A percentile compares a stretch with the other conserved stretches of the same genome.
Conservation (phyloP, 2,329 filamentous ascomycete genomes). For the Fonsecaea pedrosoi region DNA sequence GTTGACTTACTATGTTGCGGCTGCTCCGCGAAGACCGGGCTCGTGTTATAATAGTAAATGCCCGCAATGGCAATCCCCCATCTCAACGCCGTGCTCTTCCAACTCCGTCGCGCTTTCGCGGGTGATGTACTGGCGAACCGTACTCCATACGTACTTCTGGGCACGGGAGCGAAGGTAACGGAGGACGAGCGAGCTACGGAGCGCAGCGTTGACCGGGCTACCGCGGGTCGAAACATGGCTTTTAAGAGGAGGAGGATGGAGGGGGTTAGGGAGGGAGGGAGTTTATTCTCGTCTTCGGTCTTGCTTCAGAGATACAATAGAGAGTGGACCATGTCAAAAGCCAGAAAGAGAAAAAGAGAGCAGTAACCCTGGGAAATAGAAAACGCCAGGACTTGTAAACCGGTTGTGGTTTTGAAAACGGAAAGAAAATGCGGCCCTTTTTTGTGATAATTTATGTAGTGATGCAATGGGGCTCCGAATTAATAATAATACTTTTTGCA, state of each 20-base stretch:
- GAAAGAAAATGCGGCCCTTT: too few species aligned
- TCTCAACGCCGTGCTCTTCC: slow-evolving; percentile 77
- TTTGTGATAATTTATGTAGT: not conserved
- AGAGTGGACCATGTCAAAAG: slow-evolving; percentile 14
- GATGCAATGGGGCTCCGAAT: slow-evolving; percentile 15
- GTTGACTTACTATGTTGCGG: slow-evolving; percentile 66
- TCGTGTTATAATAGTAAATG: slow-evolving; percentile 95
- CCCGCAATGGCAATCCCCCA: slow-evolving; percentile 77
- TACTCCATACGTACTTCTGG: slow-evolving; percentile 27
- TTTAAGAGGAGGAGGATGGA: not conserved
- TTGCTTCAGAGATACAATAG: not conserved
- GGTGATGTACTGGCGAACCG: slow-evolving; percentile 65
- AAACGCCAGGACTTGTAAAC: not conserved
- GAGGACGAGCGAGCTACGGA: slow-evolving; percentile 33
- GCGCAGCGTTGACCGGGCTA: slow-evolving; percentile 54
- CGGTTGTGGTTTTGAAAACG: too few species aligned
- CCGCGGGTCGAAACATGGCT: slow-evolving; percentile 60
- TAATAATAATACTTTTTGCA: slow-evolving; percentile 19
- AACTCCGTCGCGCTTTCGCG: slow-evolving; percentile 73
- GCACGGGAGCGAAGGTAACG: slow-evolving; percentile 24
- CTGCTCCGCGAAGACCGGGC: slow-evolving; percentile 83
- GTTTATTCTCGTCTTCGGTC: not conserved
- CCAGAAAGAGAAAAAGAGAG: not conserved
- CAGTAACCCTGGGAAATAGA: not conserved
- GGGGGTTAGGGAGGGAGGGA: not conserved